These are phyloP conservation scores for Fusarium anguioides DNA, from an alignment of 2,329 filamentous ascomycete species.

Conservation along the genomic window DNA sequence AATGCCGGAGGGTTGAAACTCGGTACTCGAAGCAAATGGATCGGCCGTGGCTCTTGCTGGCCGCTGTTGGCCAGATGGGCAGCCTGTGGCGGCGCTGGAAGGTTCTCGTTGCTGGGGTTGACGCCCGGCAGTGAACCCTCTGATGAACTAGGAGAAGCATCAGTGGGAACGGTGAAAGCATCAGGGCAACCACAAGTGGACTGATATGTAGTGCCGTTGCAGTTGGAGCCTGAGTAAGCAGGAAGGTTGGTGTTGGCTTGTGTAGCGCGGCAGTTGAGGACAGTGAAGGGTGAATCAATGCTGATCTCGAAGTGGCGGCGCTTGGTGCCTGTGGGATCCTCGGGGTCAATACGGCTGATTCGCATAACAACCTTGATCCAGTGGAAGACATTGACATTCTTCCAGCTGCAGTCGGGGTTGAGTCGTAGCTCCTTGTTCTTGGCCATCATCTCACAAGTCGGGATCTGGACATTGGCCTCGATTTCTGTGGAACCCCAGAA, in stretches of 20 bases:
- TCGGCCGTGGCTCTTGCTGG: constrained; percentile 69
- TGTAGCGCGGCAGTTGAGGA: constrained; percentile 92
- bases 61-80: constrained; percentile 59
- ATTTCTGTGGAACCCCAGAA: constrained; percentile 91
- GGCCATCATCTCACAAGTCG: constrained; percentile 87
- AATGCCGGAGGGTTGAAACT: constrained; percentile 92
- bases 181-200: constrained; percentile 67
- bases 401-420: constrained; percentile 92
- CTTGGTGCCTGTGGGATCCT: constrained; percentile 76
- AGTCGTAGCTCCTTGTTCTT: constrained; percentile 74
- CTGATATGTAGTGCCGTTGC: constrained; percentile 57
- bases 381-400: constrained; percentile 92
- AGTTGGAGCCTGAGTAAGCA: constrained; percentile 73
- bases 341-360: constrained; percentile 83
- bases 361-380: constrained; percentile 99
- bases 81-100: constrained; percentile 64
- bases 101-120: constrained; percentile 50
- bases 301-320: constrained; percentile 94
- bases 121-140: constrained; percentile 58
- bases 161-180: constrained; percentile 62
- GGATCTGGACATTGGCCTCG: constrained; percentile 92
- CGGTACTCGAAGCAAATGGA: constrained; percentile 84
- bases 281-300: constrained; percentile 94
- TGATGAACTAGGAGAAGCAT: constrained; percentile 75
- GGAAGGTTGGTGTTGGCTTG: constrained; percentile 89